These are phyloP conservation scores for Pythium sp. DNA, from an alignment of 352 stramenopile species.

Conservation along the genomic window DNA sequence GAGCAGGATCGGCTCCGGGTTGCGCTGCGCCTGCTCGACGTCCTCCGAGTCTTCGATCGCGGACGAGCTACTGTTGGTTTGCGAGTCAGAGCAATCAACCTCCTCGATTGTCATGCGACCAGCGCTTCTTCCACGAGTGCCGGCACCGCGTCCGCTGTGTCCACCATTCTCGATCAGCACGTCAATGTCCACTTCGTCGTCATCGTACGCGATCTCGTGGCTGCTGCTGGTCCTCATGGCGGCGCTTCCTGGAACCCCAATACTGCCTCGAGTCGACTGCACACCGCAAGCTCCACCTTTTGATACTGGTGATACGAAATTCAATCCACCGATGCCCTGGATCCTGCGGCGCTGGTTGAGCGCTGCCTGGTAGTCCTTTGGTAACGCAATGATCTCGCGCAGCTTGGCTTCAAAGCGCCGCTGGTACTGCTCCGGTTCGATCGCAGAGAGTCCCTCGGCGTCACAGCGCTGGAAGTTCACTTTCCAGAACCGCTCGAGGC, in stretches of 20 bases:
- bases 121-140: neutral
- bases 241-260: neutral
- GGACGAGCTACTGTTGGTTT: slow-evolving; percentile 15
- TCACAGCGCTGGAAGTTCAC: slow-evolving; percentile 68
- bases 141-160: slow-evolving; percentile 1
- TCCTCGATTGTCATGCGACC: slow-evolving; percentile 7
- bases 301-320: neutral
- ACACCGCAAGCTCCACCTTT: neutral
- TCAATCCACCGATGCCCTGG: slow-evolving; percentile 4
- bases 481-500: slow-evolving; percentile 82
- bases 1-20: slow-evolving; percentile 54
- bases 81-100: slow-evolving; percentile 31
- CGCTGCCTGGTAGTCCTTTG: slow-evolving; percentile 39
- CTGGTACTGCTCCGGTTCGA: slow-evolving; percentile 75
- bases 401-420: slow-evolving; percentile 81
- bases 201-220: slow-evolving; percentile 1
- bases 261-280: neutral
- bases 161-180: slow-evolving; percentile 6
- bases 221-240: neutral
- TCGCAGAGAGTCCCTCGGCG: slow-evolving; percentile 75
- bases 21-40: slow-evolving; percentile 48
- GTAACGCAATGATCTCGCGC: slow-evolving; percentile 75
- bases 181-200: slow-evolving; percentile 18
- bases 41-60: slow-evolving; percentile 17
- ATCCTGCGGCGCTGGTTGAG: slow-evolving; percentile 8